Percentiles rank a stretch among this genome's conserved stretches.
Conservation (phyloP, 176 grass and related monocot species). For the Pontederia paniculata region DNA sequence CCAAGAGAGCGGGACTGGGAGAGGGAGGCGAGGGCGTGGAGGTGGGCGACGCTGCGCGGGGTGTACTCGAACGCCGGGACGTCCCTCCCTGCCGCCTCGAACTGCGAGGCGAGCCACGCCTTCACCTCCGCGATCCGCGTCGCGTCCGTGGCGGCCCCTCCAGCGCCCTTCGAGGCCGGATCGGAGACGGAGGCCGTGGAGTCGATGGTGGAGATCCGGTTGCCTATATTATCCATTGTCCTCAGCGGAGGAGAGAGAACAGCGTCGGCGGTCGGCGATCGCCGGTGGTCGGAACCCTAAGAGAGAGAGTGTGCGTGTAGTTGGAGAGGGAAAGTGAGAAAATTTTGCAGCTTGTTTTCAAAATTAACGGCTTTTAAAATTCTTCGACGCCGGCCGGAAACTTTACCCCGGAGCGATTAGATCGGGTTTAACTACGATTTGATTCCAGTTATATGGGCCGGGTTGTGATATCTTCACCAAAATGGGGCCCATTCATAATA, state of each 20-base stretch:
- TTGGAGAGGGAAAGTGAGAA: no score
- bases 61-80: slow-evolving; percentile 53
- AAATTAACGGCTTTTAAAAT: no score
- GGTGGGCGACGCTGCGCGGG: slow-evolving; percentile 37
- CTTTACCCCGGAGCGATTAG: no score
- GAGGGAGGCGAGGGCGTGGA: slow-evolving; percentile 48
- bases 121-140: slow-evolving; percentile 50
- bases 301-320: not conserved
- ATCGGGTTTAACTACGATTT: no score
- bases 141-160: slow-evolving; percentile 18
- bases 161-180: not conserved
- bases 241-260: not conserved
- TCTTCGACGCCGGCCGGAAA: no score
- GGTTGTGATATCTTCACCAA: no score
- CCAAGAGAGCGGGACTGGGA: slow-evolving; percentile 60
- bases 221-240: slow-evolving; percentile 36
- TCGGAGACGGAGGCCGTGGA: slow-evolving; percentile 25
- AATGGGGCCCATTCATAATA: no score
- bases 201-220: slow-evolving; percentile 31
- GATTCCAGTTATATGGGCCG: no score
- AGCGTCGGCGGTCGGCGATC: no score
- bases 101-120: slow-evolving; percentile 57
- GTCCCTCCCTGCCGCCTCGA: slow-evolving; percentile 24
- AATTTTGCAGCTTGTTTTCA: no score
- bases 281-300: not conserved